Conservation (phyloP, 495 filamentous ascomycete genomes). For the Articulospora tetracladia region DNA sequence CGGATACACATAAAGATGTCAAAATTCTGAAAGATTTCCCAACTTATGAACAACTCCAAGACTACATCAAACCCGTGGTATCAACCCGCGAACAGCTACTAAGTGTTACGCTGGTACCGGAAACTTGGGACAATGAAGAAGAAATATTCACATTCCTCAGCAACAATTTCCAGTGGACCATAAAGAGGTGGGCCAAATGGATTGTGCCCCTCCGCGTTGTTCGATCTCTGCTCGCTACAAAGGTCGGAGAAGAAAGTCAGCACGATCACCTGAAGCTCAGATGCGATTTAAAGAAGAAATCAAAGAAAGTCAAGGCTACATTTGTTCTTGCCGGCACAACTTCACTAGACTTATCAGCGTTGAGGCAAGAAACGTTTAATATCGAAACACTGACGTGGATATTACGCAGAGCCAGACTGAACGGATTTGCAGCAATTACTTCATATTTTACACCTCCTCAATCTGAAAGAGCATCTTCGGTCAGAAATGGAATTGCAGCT, state of each 20-base stretch:
- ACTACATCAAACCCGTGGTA: conserved; percentile 3
- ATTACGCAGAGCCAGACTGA: conserved; percentile 5
- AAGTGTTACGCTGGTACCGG: neutral
- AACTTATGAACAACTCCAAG: conserved; percentile 5
- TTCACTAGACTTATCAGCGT: neutral
- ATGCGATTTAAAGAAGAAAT: conserved; percentile 5
- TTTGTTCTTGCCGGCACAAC: neutral
- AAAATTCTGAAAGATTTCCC: neutral
- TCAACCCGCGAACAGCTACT: neutral
- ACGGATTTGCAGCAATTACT: neutral
- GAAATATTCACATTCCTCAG: conserved; percentile 3
- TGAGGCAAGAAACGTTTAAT: neutral
- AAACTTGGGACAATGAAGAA: neutral
- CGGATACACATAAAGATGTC: neutral
- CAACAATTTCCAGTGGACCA: conserved; percentile 14
- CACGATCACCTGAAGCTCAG: conserved; percentile 10
- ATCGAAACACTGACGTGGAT: conserved; percentile 8
- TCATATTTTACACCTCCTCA: neutral
- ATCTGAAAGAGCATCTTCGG: neutral
- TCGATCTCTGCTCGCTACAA: conserved; percentile 11
- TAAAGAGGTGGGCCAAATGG: conserved; percentile 1
- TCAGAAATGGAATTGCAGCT: neutral
- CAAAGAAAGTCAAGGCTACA: neutral
- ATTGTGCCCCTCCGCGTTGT: conserved; percentile 12
- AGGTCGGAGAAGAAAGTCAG: conserved; percentile 4